Evolutionary conservation across 768 basidiomycete species (phyloP).

Genomic region (Psilocybe azurescens): DNA sequence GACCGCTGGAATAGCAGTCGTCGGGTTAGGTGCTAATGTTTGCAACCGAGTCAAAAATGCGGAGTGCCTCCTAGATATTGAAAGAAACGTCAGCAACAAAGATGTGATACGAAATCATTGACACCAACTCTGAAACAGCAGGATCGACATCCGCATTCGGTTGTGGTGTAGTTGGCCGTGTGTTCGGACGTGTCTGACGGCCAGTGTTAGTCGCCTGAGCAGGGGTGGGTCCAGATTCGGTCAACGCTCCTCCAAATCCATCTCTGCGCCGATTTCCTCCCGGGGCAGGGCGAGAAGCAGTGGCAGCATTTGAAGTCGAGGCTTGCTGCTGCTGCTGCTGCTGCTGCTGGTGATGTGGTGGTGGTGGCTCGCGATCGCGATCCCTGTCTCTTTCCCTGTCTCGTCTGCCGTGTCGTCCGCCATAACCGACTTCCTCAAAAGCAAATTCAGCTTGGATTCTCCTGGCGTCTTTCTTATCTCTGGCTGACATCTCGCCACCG

Average conservation of each 20-base stretch:
- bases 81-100: constrained; percentile 1
- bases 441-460: constrained; percentile 77
- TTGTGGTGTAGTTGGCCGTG: constrained; percentile 45
- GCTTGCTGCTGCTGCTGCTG: constrained; percentile 29
- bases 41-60: constrained; percentile 70
- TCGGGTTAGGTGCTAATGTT: constrained; percentile 59
- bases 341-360: constrained; percentile 34
- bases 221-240: constrained; percentile 27
- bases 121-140: constrained; percentile 55
- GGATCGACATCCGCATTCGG: constrained; percentile 57
- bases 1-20: constrained; percentile 62
- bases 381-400: constrained; percentile 36
- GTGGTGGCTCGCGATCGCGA: constrained; percentile 49
- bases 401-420: constrained; percentile 46
- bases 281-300: constrained; percentile 28
- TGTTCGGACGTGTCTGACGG: constrained; percentile 19
- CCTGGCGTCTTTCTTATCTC: constrained; percentile 71
- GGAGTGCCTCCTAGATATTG: constrained; percentile 60
- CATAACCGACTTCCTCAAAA: constrained; percentile 49
- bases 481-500: constrained; percentile 71
- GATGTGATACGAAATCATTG: neutral
- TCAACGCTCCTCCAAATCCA: constrained; percentile 66
- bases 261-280: constrained; percentile 56
- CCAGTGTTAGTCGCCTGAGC: constrained; percentile 27
- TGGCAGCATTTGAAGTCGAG: constrained; percentile 19